phyloP scores from a whole-genome alignment of 208 protist species.

The Trypanosoma caninum region DNA sequence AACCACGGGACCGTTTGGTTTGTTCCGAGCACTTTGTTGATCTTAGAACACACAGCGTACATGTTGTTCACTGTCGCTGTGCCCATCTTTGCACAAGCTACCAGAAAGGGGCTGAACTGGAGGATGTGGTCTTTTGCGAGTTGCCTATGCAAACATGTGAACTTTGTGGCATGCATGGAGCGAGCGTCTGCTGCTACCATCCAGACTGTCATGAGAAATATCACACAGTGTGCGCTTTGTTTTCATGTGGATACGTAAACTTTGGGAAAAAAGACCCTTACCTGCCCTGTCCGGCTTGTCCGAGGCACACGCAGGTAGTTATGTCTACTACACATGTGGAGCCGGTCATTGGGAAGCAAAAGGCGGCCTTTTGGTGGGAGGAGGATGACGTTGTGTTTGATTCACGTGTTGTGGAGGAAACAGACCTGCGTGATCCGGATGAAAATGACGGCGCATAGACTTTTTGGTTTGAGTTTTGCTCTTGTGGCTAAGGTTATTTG shows the following conservation, averaged over 20 bases:
- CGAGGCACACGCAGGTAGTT: constrained; percentile 73
- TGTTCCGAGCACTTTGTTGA: constrained; percentile 70
- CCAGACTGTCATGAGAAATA: constrained; percentile 81
- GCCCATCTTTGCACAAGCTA: constrained; percentile 77
- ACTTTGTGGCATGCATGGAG: constrained; percentile 65
- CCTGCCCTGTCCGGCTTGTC: constrained; percentile 76
- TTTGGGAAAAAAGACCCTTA: constrained; percentile 84
- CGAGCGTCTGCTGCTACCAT: constrained; percentile 79
- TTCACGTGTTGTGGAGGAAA: constrained; percentile 67
- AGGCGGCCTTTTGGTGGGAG: constrained; percentile 46
- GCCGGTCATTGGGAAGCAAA: constrained; percentile 10
- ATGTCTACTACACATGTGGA: constrained; percentile 5
- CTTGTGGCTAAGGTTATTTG: too few species aligned
- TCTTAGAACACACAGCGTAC: constrained; percentile 35
- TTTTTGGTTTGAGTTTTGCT: too few species aligned
- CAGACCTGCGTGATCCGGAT: constrained; percentile 82
- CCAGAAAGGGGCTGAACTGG: constrained; percentile 61
- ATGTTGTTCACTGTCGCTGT: constrained; percentile 81
- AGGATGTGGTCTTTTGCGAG: constrained; percentile 64
- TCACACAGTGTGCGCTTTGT: constrained; percentile 77
- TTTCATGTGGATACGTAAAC: constrained; percentile 80
- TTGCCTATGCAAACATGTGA: constrained; percentile 53
- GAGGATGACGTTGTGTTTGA: constrained; percentile 81
- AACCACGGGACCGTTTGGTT: constrained; percentile 33
- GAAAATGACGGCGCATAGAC: constrained; percentile 56